A percentile compares a stretch with the other conserved stretches of the same genome.
These are phyloP conservation scores for Ganoderma sp. DNA, from an alignment of 1,284 basidiomycete species.

Conservation along the genomic window DNA sequence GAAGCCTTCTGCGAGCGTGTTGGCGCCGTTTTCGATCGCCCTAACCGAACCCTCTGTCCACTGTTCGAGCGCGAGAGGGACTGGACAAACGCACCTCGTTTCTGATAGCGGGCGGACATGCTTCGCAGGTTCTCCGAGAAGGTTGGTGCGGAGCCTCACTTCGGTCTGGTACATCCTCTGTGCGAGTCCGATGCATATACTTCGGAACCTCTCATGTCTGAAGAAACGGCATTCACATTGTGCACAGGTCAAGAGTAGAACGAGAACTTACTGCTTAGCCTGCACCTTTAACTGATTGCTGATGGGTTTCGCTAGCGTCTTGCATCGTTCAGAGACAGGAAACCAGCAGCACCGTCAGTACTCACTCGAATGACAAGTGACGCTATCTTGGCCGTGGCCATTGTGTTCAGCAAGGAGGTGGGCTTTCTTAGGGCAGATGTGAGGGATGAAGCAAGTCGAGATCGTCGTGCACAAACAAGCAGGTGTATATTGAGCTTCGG, in stretches of 20 bases:
- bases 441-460: not conserved
- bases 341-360: constrained; percentile 20
- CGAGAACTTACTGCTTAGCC: constrained; percentile 69
- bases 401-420: constrained; percentile 34
- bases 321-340: constrained; percentile 33
- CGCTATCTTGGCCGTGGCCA: constrained; percentile 74
- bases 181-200: constrained; percentile 78
- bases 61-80: not conserved
- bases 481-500: not conserved
- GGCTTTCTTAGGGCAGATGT: not conserved
- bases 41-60: constrained; percentile 46
- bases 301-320: constrained; percentile 90
- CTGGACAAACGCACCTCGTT: constrained; percentile 60
- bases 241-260: too few relatives aligned
- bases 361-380: constrained; percentile 71
- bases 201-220: constrained; percentile 82
- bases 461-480: not conserved
- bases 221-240: not conserved
- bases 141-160: constrained; percentile 75
- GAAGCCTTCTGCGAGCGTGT: constrained; percentile 85
- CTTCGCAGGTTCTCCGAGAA: constrained; percentile 80
- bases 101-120: constrained; percentile 86
- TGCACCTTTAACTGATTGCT: constrained; percentile 76
- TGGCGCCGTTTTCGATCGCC: constrained; percentile 89
- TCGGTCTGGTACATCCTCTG: constrained; percentile 85